Base-by-base conservation (phyloP, 495 filamentous ascomycete genomes). In the Neurospora pannonica region DNA sequence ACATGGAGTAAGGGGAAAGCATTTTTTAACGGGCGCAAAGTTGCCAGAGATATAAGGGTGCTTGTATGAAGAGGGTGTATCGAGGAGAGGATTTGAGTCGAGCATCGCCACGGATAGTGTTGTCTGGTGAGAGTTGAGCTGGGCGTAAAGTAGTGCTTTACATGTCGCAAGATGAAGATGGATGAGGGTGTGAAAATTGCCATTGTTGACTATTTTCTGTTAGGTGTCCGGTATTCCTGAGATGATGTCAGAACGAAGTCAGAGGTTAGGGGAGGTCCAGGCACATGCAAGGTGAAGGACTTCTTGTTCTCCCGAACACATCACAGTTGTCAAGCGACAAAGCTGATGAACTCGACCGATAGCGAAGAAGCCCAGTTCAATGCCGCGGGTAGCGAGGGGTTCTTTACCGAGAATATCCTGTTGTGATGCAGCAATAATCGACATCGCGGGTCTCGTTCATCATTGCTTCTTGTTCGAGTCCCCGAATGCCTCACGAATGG, bases 1-100 rank as follows among this genome's bases (percentile, higher is more conserved):
- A 74, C 89, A 91, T n/a, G 84, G 83, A 19, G 84, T 87, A 11
- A 88, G 80, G 39, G 83, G 77, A 38, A 82, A 79, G 3, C 82
- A 86, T 70, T 75, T 82, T 31, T 87, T 84, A 6, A 92, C 84
- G 11, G 90, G 90, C 4, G 89, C 89, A 75, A 91, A 92, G 76
- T 92, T 92, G 17, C 90, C 90, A 15, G 84, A 81, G 5, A 90
- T 82, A 74, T 89, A 91, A 4, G 60, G 74, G n/a, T 71, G 71
- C 11, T 67, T 43, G 36, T 19, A 31, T 46, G 54, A 13, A 28
- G 54, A 67, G 6, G 28, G 13, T 67, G 54, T 34, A 19, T 34
- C 28, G 54, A 34, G 28, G 28, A 34, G 28, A 4, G 15, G 24
- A 17, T 31, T 67, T 34, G 28, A 67, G 54, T 67, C 15, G 13